Evolutionary conservation across 2,329 filamentous ascomycete genomes (phyloP).

Genomic region (Phaeosphaeriaceae sp.): DNA sequence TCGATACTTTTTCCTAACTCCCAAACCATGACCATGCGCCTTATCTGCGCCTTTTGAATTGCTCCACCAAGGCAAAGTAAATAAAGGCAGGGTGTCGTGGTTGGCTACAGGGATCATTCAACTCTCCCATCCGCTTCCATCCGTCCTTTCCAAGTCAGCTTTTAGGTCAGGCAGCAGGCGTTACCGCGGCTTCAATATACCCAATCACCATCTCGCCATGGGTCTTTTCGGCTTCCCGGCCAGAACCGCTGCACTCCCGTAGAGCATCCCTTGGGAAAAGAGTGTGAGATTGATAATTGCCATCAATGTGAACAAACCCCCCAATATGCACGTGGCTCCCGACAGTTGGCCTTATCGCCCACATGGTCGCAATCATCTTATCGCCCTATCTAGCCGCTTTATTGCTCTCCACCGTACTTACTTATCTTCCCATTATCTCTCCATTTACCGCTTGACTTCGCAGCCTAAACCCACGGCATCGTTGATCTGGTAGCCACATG

Average conservation of each 20-base stretch:
- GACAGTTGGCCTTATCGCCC: no score
- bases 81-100: no score
- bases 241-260: neutral
- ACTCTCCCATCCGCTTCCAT: neutral
- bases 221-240: no score
- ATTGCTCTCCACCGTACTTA: no score
- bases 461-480: constrained; percentile 1
- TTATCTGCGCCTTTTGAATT: neutral
- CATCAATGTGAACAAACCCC: neutral
- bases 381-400: no score
- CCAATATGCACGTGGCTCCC: no score
- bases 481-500: neutral
- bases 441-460: neutral
- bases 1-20: constrained; percentile 25
- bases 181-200: constrained; percentile 2
- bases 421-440: no score
- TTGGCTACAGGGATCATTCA: neutral
- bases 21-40: no score
- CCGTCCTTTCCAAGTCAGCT: constrained; percentile 4
- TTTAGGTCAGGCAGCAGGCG: constrained; percentile 24
- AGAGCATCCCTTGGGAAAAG: constrained; percentile 13
- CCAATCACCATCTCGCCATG: constrained; percentile 18
- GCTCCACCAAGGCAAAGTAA: neutral
- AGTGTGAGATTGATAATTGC: neutral
- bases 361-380: no score